Base-by-base conservation (phyloP, 1,284 basidiomycete species). In the Melampsora americana region DNA sequence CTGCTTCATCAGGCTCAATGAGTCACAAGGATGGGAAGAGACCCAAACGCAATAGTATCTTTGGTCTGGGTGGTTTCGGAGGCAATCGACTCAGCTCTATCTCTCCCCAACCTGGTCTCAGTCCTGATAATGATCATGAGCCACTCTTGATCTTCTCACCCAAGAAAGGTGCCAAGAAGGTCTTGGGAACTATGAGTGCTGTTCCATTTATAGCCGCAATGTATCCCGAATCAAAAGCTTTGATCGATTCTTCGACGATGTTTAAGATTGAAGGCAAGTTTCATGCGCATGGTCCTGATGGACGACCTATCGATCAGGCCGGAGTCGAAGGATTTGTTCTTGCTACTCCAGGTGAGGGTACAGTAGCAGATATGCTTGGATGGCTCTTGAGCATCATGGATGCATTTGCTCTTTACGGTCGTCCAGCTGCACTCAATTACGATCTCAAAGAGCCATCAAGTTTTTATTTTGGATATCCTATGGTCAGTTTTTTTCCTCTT, bases 181-280 rank as follows among this genome's bases (percentile, higher is more conserved):
- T n/a, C 71, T 9, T 77, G 4, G 67, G 62, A 9, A 20, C 26
- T 11, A 23, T 44, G 35, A 42, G 39, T 23, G 11, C 16, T 48
- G 69, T 78, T 35, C 78, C 67, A 50, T 78, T 82, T 77, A 89
- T 88, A 1, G 95, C 94, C 81, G 92, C 92, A 2, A 92, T 96
- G 5, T 97, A 94, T 83, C 94, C 94, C 0, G 94, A 96, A 81
- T 87, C 91, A n/a, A 91, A 92, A n/a, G 92, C 93, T 79, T 84
- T 95, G 77, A 93, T 96, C 81, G 89, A 87, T 77, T 86, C 89
- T 79, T 93, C 92, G 79, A 93, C 92, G 5, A 84, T 96, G 78
- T 89, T 95, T 84, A 96, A 96, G 83, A 82, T 95, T 12, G 92
- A 95, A 80, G 93, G 92, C 23, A 83, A 86, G 35, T 86, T 95